Evolutionary conservation across 2,329 filamentous ascomycete genomes (phyloP), one percentile per base, ranked within the genome.

Genomic region (Alternaria ventricosa): DNA sequence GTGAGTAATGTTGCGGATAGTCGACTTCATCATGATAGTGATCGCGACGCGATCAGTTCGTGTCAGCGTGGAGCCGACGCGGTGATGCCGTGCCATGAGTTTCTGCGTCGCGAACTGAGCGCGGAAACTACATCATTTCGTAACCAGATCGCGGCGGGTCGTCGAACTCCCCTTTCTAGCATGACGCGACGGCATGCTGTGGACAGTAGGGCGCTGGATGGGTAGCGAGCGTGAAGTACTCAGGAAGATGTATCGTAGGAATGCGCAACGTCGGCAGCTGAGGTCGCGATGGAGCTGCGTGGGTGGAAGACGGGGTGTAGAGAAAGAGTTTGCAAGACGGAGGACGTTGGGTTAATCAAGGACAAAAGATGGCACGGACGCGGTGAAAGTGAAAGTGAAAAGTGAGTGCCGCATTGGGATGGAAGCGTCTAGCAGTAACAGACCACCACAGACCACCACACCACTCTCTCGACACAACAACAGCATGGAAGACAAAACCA

Each of bases 401-500:
- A 4, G 4, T 6, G 13, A 36, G 8, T 41, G 5, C 36, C 36
- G 36, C 36, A 36, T 36, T 36, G 15, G 33, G 33, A 36, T n/a
- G 33, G 33, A 36, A n/a, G 33, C 33, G 33, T 36, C 33, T 36
- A 36, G 15, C 33, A 36, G 8, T 0, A 36, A 36, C 33, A 36
- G 0, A 36, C 15, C 33, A 41, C 36, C n/a, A 36, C 33, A 36
- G 0, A 36, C 15, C 33, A 41, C 36, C n/a, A 41, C 36, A 41
- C 15, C 8, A 41, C n/a, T 41, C 36, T 41, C 36, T 18, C 15
- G 4, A 41, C 33, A 41, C 27, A 41, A n/a, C 33, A 41, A 25
- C 23, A 25, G 0, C 15, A 41, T n/a, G 0, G 0, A 0, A 41
- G 36, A 5, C 36, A 15, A 41, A 41, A 2, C n/a, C n/a, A n/a